Conservation (phyloP, 2,329 filamentous ascomycete species). For the Orbilia quercus region DNA sequence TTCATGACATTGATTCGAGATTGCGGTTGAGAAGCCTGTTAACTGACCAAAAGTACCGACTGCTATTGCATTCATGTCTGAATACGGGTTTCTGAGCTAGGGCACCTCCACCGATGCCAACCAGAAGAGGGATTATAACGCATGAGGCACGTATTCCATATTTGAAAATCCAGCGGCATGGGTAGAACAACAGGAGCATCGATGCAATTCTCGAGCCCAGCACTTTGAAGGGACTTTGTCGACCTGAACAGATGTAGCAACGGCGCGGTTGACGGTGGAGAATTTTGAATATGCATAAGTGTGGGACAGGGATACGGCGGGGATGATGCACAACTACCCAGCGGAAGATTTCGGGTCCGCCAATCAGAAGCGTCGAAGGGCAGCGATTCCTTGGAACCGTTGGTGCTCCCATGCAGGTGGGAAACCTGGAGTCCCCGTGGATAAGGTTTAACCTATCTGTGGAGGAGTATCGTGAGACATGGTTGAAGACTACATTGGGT, state of each 20-base stretch:
- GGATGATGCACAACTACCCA: constrained; percentile 37
- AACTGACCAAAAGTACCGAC: constrained; percentile 23
- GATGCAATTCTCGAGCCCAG: not conserved
- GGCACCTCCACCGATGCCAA: not conserved
- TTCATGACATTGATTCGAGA: not conserved
- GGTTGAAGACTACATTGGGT: constrained; percentile 19
- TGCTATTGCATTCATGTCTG: not conserved
- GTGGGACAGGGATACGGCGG: constrained; percentile 36
- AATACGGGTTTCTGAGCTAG: not conserved
- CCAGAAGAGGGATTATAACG: constrained; percentile 24
- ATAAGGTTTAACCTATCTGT: constrained; percentile 44
- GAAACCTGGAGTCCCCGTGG: constrained; percentile 51
- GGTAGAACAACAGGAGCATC: not conserved
- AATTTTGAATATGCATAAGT: constrained; percentile 17
- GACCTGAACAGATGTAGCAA: constrained; percentile 23
- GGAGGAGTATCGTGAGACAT: constrained; percentile 48
- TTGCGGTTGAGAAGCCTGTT: not conserved
- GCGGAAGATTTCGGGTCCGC: constrained; percentile 54
- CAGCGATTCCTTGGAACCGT: constrained; percentile 54
- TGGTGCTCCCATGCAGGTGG: constrained; percentile 49
- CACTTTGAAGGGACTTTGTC: too few species aligned
- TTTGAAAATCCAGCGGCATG: too few species aligned
- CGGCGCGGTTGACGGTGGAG: constrained; percentile 28
- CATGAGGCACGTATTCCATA: constrained; percentile 18
- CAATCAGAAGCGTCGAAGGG: constrained; percentile 34